Base-by-base conservation (phyloP, 306 rosid species). In the Dicorynia guianensis region DNA sequence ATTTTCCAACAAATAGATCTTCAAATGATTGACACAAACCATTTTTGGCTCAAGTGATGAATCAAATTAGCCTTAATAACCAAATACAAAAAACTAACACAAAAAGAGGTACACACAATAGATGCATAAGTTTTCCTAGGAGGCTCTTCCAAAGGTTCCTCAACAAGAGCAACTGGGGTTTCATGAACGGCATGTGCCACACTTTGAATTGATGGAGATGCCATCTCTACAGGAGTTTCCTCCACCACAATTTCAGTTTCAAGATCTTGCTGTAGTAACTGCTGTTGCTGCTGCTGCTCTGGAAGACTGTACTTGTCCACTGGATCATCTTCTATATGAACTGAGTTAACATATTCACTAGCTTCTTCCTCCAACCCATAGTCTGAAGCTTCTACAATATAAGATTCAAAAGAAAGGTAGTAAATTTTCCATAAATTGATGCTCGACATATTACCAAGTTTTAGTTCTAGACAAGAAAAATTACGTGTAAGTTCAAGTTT, bases 41-140 rank as follows among this genome's bases (percentile, higher is more conserved):
- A 63, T 35, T 35, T 17, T 15, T 2, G 15, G 58, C 25, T 53
- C 25, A 53, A 15, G 58, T 53, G 25, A 53, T 18, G 1, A 53
- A 53, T 53, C 4, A 68, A 63, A 50, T 1, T 7, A 52, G 49
- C 1, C 50, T 19, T 71, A 25, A 47, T 13, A 11, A 11, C 35
- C 55, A 36, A 17, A 33, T 12, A 13, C 43, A 66, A 58, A 36
- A 70, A 33, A 30, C 8, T 63, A 8, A n/a, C 14, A 74, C 5
- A 7, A 42, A 49, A 65, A 60, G 52, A 49, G 48, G 71, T 44
- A 71, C 97, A 52, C 92, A 96, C 99, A 68, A 96, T 92, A 48
- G 99, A 92, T 77, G 99, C 98, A 57, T 85, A 96, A 71, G 97
- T 90, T 81, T 84, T 92, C 89, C 85, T 92, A 17, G 86, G 82